Conservation (phyloP, 1,284 basidiomycete species). For the Cryptococcus floricola region DNA sequence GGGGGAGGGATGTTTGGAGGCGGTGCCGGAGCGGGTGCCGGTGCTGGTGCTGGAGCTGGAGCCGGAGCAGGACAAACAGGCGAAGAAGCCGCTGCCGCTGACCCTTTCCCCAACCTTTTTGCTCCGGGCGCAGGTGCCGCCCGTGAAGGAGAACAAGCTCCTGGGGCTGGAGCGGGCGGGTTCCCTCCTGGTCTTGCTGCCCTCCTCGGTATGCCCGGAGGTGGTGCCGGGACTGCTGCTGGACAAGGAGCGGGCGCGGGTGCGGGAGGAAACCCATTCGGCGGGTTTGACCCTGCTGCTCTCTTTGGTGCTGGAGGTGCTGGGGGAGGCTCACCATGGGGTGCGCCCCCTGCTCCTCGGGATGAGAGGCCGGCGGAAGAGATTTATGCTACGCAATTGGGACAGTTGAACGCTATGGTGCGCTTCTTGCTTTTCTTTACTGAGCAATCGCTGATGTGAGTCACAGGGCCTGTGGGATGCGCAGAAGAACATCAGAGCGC, state of each 20-base stretch:
- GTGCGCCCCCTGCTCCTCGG: slow-evolving; percentile 32
- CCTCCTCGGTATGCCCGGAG: background rate
- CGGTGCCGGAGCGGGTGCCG: slow-evolving; percentile 25
- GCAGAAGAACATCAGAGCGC: slow-evolving; percentile 78
- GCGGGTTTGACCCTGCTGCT: slow-evolving; percentile 50
- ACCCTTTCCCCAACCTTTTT: slow-evolving; percentile 41
- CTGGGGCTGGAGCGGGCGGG: background rate
- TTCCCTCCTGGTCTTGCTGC: slow-evolving; percentile 1
- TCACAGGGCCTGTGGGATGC: slow-evolving; percentile 78
- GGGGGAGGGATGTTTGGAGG: slow-evolving; percentile 29
- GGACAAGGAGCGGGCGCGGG: slow-evolving; percentile 14
- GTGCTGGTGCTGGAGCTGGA: slow-evolving; percentile 17
- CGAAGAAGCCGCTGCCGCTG: slow-evolving; percentile 24
- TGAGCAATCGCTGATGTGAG: slow-evolving; percentile 1
- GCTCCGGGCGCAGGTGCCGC: background rate
- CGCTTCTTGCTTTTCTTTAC: slow-evolving; percentile 9
- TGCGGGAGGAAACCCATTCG: slow-evolving; percentile 29
- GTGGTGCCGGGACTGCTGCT: slow-evolving; percentile 16
- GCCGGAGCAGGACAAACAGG: slow-evolving; percentile 19
- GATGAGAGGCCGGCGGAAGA: slow-evolving; percentile 78
- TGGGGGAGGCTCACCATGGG: slow-evolving; percentile 29
- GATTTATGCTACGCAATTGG: slow-evolving; percentile 76
- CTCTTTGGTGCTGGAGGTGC: slow-evolving; percentile 51
- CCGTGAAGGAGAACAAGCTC: background rate
- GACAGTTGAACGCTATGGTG: slow-evolving; percentile 48